phyloP scores from a whole-genome alignment of 1,139 yeast species.

The Pichia sp. region DNA sequence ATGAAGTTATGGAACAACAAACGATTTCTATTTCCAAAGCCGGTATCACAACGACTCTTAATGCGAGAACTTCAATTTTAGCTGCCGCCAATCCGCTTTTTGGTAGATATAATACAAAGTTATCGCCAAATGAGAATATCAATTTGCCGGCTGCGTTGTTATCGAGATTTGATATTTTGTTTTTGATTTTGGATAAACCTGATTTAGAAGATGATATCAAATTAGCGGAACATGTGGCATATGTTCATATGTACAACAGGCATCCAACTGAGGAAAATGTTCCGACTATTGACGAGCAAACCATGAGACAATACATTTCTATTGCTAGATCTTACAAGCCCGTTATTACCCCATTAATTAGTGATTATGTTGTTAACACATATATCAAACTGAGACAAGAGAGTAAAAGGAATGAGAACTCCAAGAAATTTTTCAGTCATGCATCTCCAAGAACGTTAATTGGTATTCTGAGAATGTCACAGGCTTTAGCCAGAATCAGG shows the following conservation, averaged over 20 bases:
- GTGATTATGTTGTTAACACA: slow-evolving; percentile 78
- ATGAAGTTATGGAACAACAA: slow-evolving; percentile 99
- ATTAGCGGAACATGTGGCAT: slow-evolving; percentile 89
- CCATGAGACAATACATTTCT: slow-evolving; percentile 83
- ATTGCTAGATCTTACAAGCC: slow-evolving; percentile 85
- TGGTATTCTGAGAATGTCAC: slow-evolving; percentile 87
- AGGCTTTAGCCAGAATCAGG: slow-evolving; percentile 87
- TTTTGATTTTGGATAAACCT: slow-evolving; percentile 80
- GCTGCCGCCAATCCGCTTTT: slow-evolving; percentile 98
- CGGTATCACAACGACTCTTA: slow-evolving; percentile 92
- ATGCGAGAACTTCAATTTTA: slow-evolving; percentile 89
- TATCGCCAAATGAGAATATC: slow-evolving; percentile 92
- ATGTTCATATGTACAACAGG: slow-evolving; percentile 85
- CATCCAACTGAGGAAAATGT: slow-evolving; percentile 69
- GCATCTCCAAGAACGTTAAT: slow-evolving; percentile 92
- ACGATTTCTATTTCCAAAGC: slow-evolving; percentile 97
- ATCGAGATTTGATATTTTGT: slow-evolving; percentile 90
- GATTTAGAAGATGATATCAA: slow-evolving; percentile 72
- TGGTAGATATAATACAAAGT: slow-evolving; percentile 86
- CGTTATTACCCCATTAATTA: slow-evolving; percentile 75
- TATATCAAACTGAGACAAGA: slow-evolving; percentile 92
- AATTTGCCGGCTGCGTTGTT: slow-evolving; percentile 94
- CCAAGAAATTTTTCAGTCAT: slow-evolving; percentile 76
- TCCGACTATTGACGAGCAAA: slow-evolving; percentile 62
- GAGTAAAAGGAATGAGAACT: slow-evolving; percentile 70